These are phyloP conservation scores for Backusella liffmaniae DNA, from an alignment of 192 early-diverging fungal species.

Conservation along the genomic window DNA sequence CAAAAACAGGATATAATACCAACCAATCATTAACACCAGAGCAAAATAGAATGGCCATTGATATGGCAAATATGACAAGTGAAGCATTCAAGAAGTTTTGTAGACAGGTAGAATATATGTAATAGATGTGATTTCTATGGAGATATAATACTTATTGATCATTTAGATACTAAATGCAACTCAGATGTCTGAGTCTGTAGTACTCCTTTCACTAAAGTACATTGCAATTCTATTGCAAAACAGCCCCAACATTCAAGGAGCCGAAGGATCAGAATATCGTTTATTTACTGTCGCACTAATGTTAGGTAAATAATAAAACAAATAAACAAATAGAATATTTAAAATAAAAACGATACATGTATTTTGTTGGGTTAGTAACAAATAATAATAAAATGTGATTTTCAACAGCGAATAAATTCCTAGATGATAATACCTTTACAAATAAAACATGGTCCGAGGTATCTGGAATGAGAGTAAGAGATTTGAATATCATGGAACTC, in stretches of 20 bases:
- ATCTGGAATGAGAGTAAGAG: slow-evolving; percentile 73
- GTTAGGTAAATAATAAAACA: slow-evolving; percentile 33
- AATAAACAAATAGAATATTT: slow-evolving; percentile 1
- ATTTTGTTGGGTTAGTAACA: slow-evolving; percentile 2
- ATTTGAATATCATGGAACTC: slow-evolving; percentile 81
- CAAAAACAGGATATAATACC: neutral
- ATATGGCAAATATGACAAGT: slow-evolving; percentile 26
- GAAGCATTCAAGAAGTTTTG: slow-evolving; percentile 40
- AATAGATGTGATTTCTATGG: neutral
- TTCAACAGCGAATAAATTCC: slow-evolving; percentile 68
- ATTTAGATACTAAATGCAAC: slow-evolving; percentile 47
- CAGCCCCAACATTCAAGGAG: slow-evolving; percentile 44
- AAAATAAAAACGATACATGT: neutral
- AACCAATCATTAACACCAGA: neutral
- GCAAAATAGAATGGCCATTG: slow-evolving; percentile 18
- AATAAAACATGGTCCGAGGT: slow-evolving; percentile 89
- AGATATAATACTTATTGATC: neutral
- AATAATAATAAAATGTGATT: neutral
- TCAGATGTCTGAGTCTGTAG: slow-evolving; percentile 50
- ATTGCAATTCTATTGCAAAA: slow-evolving; percentile 46
- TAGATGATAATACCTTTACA: slow-evolving; percentile 92
- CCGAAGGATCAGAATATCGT: slow-evolving; percentile 56
- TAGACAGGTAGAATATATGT: slow-evolving; percentile 29
- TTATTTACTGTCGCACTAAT: slow-evolving; percentile 56
- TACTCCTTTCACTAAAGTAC: slow-evolving; percentile 53